Evolutionary conservation across 2,329 filamentous ascomycete genomes (phyloP).

Genomic region (Stylonectria norvegica): DNA sequence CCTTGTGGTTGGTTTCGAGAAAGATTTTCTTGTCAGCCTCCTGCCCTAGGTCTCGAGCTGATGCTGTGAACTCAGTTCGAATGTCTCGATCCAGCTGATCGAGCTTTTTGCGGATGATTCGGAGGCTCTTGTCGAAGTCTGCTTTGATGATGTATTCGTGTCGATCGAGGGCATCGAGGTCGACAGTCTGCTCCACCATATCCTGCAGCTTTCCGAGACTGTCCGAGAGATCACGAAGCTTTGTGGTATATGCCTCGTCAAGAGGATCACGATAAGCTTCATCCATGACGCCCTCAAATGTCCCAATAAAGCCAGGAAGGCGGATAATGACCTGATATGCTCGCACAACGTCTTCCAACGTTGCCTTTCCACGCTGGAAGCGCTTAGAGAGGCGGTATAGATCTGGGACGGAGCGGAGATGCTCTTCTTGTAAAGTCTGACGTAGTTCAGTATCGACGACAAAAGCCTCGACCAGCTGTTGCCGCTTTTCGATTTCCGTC

Average conservation of each 20-base stretch:
- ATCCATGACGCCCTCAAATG: constrained; percentile 91
- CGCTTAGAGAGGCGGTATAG: constrained; percentile 90
- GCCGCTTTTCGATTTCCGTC: constrained; percentile 81
- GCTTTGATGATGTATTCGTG: constrained; percentile 99
- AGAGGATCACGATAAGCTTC: constrained; percentile 86
- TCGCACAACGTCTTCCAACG: constrained; percentile 90
- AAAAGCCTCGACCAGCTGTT: constrained; percentile 94
- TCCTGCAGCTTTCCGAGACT: constrained; percentile 84
- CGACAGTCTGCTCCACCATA: constrained; percentile 98
- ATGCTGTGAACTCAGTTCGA: constrained; percentile 72
- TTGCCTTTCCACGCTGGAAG: constrained; percentile 88
- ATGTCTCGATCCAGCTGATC: constrained; percentile 82
- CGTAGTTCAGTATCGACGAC: constrained; percentile 87
- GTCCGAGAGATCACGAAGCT: constrained; percentile 72
- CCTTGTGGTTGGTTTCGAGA: constrained; percentile 82
- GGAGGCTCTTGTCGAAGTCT: constrained; percentile 87
- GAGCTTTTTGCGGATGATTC: constrained; percentile 85
- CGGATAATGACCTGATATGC: constrained; percentile 94
- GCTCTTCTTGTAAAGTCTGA: constrained; percentile 95
- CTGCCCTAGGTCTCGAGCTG: constrained; percentile 78
- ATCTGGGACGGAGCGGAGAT: constrained; percentile 88
- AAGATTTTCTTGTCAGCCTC: constrained; percentile 99
- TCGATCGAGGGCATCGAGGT: constrained; percentile 89
- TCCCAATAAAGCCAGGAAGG: constrained; percentile 82
- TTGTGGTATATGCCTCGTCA: constrained; percentile 81